Conservation (phyloP, 768 basidiomycete species). For the Glaciozyma antarctica region DNA sequence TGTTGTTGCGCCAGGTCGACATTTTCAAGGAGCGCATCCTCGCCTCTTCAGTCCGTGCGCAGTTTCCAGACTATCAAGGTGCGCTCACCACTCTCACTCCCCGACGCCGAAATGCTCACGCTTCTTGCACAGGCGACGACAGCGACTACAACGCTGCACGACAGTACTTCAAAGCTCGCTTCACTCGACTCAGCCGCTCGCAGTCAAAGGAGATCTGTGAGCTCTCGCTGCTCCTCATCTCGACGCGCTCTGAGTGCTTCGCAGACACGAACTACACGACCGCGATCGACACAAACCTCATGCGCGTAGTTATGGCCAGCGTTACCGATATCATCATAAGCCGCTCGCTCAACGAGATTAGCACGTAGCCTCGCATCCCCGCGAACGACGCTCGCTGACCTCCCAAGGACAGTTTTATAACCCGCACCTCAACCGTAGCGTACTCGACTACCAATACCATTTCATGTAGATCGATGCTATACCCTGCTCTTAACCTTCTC, state of each 20-base stretch:
- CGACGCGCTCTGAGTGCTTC: not conserved
- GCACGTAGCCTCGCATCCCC: too few relatives aligned
- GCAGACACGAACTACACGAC: slow-evolving; percentile 30
- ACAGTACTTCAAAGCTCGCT: slow-evolving; percentile 64
- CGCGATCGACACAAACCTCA: slow-evolving; percentile 33
- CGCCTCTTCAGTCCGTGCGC: slow-evolving; percentile 43
- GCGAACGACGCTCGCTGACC: not conserved
- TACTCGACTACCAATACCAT: too few relatives aligned
- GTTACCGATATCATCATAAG: slow-evolving; percentile 13
- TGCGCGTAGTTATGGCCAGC: slow-evolving; percentile 32
- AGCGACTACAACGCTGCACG: slow-evolving; percentile 80
- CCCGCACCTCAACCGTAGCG: not conserved
- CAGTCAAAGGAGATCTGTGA: slow-evolving; percentile 41
- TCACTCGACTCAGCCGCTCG: slow-evolving; percentile 84
- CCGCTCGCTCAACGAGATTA: not conserved
- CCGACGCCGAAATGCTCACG: too few relatives aligned
- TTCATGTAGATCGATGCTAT: not conserved
- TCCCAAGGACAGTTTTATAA: not conserved
- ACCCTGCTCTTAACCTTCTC: not conserved
- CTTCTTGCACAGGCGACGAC: slow-evolving; percentile 47
- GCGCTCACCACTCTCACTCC: not conserved
- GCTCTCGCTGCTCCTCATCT: not conserved
- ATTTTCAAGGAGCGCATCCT: slow-evolving; percentile 64
- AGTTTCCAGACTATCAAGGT: slow-evolving; percentile 44
- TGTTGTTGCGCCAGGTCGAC: slow-evolving; percentile 51